phyloP scores from a whole-genome alignment of 1,284 basidiomycete species.

The Marasmius oreades region DNA sequence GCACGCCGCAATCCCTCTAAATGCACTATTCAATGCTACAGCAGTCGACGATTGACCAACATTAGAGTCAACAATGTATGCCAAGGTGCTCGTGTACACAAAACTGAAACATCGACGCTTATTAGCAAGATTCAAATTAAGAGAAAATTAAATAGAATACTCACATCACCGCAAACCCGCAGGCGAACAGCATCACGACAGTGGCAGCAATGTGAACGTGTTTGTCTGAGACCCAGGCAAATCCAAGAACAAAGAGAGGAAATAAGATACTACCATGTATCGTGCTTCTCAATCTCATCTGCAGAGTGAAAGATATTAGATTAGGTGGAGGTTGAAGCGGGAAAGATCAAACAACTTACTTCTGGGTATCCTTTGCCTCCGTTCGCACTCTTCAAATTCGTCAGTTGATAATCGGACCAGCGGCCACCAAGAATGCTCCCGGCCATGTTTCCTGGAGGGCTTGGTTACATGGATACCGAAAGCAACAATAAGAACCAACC shows the following conservation, averaged over 20 bases:
- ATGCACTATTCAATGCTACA: slow-evolving; percentile 67
- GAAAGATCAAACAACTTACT: slow-evolving; percentile 34
- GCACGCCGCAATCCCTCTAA: slow-evolving; percentile 69
- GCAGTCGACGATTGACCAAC: slow-evolving; percentile 68
- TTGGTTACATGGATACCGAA: background rate
- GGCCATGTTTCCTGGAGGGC: slow-evolving; percentile 48
- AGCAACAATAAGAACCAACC: slow-evolving; percentile 36
- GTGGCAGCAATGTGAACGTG: slow-evolving; percentile 61
- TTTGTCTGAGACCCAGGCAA: slow-evolving; percentile 74
- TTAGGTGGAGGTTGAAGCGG: background rate
- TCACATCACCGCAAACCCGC: slow-evolving; percentile 72
- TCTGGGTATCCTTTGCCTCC: slow-evolving; percentile 65
- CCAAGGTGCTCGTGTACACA: slow-evolving; percentile 68
- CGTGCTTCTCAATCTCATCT: slow-evolving; percentile 75
- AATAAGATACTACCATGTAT: slow-evolving; percentile 50
- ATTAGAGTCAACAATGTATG: slow-evolving; percentile 79
- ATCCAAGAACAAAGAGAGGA: slow-evolving; percentile 60
- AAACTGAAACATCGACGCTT: slow-evolving; percentile 39
- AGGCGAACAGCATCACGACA: slow-evolving; percentile 59
- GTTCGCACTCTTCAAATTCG: slow-evolving; percentile 52
- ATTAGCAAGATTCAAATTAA: slow-evolving; percentile 6
- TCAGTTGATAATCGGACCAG: slow-evolving; percentile 69
- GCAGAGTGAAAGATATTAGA: background rate
- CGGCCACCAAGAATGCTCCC: slow-evolving; percentile 77
- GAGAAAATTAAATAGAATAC: slow-evolving; percentile 20